phyloP scores from a whole-genome alignment of 2,329 filamentous ascomycete genomes.

The Fusarium subtropicale region DNA sequence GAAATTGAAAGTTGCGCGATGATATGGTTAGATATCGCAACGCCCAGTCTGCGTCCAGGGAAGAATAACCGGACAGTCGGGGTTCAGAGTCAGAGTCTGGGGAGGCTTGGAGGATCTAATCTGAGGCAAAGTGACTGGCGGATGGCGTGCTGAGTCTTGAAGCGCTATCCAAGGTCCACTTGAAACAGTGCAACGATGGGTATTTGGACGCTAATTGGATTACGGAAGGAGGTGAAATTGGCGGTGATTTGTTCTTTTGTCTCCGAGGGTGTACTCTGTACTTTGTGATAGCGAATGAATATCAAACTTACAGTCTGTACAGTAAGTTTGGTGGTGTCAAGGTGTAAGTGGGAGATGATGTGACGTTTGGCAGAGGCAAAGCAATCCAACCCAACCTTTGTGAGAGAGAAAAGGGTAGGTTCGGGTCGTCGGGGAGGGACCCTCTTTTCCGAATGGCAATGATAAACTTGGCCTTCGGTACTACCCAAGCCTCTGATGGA shows the following conservation, averaged over 20 bases:
- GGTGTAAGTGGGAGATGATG: conserved; percentile 24
- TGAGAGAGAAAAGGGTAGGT: conserved; percentile 27
- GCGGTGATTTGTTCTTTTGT: conserved; percentile 27
- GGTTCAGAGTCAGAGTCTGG: conserved; percentile 29
- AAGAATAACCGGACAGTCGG: conserved; percentile 32
- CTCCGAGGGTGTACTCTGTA: conserved; percentile 11
- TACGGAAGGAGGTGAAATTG: conserved; percentile 22
- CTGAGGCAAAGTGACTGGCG: conserved; percentile 46
- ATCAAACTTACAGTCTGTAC: background rate
- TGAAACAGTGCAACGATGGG: conserved; percentile 23
- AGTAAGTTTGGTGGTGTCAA: conserved; percentile 2
- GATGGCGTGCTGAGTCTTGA: conserved; percentile 46
- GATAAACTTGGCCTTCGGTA: conserved; percentile 20
- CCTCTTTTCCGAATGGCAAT: conserved; percentile 23
- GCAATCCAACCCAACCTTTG: conserved; percentile 5
- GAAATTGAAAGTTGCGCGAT: conserved; percentile 46
- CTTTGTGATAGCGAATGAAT: conserved; percentile 11
- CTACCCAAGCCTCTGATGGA: background rate
- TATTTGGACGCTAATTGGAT: conserved; percentile 31
- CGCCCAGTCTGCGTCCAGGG: conserved; percentile 39
- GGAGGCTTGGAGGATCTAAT: conserved; percentile 14
- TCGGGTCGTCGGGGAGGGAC: conserved; percentile 45
- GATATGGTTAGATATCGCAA: conserved; percentile 48
- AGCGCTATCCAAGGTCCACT: conserved; percentile 40
- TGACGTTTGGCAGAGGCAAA: conserved; percentile 39